Evolutionary conservation across 768 basidiomycete genomes (phyloP).

Genomic region (Rhizopogon vesiculosus): DNA sequence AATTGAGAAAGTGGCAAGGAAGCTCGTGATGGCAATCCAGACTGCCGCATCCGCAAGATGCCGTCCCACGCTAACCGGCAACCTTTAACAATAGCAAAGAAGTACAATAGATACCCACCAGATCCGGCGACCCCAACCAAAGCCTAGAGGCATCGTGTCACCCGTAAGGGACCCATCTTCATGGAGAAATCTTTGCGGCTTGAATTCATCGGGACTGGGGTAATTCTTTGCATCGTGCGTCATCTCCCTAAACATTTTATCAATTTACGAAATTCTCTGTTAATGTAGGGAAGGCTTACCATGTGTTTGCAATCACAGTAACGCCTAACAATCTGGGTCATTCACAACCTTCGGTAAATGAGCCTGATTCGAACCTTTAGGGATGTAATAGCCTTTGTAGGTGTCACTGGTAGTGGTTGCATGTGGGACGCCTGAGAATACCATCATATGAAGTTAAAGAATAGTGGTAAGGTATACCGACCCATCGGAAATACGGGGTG

Average conservation of each 20-base stretch:
- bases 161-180: background rate
- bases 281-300: background rate
- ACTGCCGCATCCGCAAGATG: background rate
- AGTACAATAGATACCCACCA: background rate
- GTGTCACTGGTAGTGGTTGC: background rate
- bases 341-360: background rate
- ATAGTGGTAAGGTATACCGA: background rate
- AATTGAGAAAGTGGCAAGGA: background rate
- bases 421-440: background rate
- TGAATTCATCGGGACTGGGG: conserved; percentile 28
- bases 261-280: background rate
- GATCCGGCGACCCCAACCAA: conserved; percentile 1
- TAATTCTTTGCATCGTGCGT: conserved; percentile 28
- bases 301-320: background rate
- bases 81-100: background rate
- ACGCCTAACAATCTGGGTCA: background rate
- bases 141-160: background rate
- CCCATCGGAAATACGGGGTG: conserved; percentile 25
- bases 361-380: background rate
- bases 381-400: background rate
- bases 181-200: conserved; percentile 30
- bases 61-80: background rate
- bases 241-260: conserved; percentile 22
- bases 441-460: background rate
- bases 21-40: background rate